Evolutionary conservation across 176 grass and related monocot species (phyloP).

Genomic region (Oryza glumipatula): DNA sequence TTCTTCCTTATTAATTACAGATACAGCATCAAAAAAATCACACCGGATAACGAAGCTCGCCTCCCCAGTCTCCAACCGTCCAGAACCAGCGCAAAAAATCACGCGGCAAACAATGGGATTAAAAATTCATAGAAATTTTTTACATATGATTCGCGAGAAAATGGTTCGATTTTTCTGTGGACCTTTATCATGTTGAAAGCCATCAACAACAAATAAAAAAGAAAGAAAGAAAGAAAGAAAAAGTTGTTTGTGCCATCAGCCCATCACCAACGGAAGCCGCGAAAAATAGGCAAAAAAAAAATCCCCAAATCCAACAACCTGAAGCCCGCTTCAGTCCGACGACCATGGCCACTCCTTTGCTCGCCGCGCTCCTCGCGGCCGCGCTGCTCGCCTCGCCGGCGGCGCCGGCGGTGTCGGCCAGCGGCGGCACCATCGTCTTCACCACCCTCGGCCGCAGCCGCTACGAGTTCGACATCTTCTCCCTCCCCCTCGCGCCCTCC

Average conservation of each 20-base stretch:
- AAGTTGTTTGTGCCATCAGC: background rate
- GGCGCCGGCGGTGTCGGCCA: background rate
- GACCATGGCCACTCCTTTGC: slow-evolving; percentile 31
- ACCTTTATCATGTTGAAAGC: background rate
- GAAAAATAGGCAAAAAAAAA: background rate
- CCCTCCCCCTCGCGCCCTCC: slow-evolving; percentile 44
- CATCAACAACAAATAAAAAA: no score
- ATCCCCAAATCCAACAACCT: background rate
- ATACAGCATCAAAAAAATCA: no score
- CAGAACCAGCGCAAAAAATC: no score
- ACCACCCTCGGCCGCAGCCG: slow-evolving; percentile 82
- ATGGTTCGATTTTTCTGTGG: no score
- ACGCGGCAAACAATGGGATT: no score
- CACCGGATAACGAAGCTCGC: no score
- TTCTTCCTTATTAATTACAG: no score
- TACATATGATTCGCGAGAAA: no score
- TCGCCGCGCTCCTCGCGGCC: slow-evolving; percentile 3
- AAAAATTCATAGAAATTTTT: no score
- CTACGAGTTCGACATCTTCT: slow-evolving; percentile 92
- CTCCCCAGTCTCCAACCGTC: no score
- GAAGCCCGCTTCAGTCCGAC: background rate
- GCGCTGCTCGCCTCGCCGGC: background rate
- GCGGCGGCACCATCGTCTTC: slow-evolving; percentile 72
- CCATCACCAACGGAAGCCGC: no score
- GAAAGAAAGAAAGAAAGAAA: no score